Evolutionary conservation across 768 basidiomycete genomes (phyloP).

Genomic region (Trichaptum fuscoviolaceum): DNA sequence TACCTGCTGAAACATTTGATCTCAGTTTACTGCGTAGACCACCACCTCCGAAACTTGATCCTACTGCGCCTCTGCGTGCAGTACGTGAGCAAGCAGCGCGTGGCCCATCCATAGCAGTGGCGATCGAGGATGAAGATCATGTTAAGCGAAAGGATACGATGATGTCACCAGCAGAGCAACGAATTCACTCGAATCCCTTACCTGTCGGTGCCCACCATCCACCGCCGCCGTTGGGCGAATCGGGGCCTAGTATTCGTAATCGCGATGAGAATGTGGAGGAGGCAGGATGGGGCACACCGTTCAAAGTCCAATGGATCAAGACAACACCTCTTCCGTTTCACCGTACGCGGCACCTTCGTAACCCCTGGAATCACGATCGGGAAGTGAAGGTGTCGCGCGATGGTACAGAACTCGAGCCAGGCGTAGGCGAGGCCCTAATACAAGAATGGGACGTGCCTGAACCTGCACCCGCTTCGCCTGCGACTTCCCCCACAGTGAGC

Average conservation of each 20-base stretch:
- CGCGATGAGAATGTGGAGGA: conserved; percentile 9
- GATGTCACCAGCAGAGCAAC: conserved; percentile 20
- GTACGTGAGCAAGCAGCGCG: conserved; percentile 14
- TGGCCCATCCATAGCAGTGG: conserved; percentile 10
- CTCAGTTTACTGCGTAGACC: conserved; percentile 22
- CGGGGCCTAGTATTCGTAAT: not conserved
- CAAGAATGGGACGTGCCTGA: conserved; percentile 57
- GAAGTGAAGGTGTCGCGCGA: conserved; percentile 82
- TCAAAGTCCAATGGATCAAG: conserved; percentile 79
- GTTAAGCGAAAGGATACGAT: conserved; percentile 19
- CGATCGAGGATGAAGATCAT: conserved; percentile 21
- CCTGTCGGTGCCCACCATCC: not conserved
- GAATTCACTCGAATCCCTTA: not conserved
- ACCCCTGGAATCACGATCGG: conserved; percentile 88
- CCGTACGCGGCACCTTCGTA: conserved; percentile 74
- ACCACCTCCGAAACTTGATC: conserved; percentile 24
- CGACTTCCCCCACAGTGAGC: conserved; percentile 9
- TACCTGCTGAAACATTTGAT: conserved; percentile 4
- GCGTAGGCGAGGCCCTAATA: conserved; percentile 58
- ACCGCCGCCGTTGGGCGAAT: not conserved
- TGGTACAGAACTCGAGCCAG: conserved; percentile 89
- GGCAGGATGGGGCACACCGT: conserved; percentile 65
- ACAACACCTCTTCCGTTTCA: conserved; percentile 68
- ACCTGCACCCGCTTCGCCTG: conserved; percentile 13
- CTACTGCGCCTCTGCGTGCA: conserved; percentile 34